phyloP scores from a whole-genome alignment of 352 stramenopile genomes.

The Phytophthora gonapodyides region DNA sequence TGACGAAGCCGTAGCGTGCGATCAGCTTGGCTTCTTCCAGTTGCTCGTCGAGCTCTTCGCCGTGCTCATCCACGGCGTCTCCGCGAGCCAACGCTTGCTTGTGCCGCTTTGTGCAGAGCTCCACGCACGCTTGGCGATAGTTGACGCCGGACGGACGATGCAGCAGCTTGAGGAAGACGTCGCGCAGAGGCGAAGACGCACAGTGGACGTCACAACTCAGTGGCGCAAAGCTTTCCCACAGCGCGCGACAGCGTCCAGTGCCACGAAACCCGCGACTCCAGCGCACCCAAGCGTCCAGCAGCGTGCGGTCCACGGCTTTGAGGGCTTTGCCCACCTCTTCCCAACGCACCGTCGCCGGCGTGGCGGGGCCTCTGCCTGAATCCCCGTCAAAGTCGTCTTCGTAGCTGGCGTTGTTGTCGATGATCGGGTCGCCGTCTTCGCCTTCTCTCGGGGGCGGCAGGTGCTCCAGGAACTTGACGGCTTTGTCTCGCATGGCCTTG shows the following conservation, averaged over 20 bases:
- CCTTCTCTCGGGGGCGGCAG: slow-evolving; percentile 55
- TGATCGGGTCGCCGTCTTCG: slow-evolving; percentile 17
- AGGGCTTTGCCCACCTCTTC: slow-evolving; percentile 87
- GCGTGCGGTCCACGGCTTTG: slow-evolving; percentile 85
- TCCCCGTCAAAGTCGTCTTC: slow-evolving; percentile 45
- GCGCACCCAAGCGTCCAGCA: slow-evolving; percentile 83
- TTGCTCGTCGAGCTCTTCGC: slow-evolving; percentile 66
- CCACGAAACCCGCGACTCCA: slow-evolving; percentile 77
- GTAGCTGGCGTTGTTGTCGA: slow-evolving; percentile 33
- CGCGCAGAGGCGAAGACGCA: slow-evolving; percentile 82
- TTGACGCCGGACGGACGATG: slow-evolving; percentile 84
- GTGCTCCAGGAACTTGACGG: slow-evolving; percentile 70
- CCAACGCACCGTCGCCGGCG: slow-evolving; percentile 54
- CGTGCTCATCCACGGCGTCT: slow-evolving; percentile 54
- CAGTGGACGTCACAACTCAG: slow-evolving; percentile 90
- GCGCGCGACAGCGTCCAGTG: slow-evolving; percentile 56
- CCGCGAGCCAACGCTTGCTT: slow-evolving; percentile 56
- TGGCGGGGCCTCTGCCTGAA: slow-evolving; percentile 22
- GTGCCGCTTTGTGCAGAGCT: slow-evolving; percentile 66
- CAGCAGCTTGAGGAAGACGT: slow-evolving; percentile 92
- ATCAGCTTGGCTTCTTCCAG: slow-evolving; percentile 72
- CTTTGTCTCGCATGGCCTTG: slow-evolving; percentile 82
- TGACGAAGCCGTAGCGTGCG: slow-evolving; percentile 53
- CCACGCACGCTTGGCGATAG: slow-evolving; percentile 80
- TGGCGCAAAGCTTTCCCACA: slow-evolving; percentile 89